Percentiles rank a stretch among this genome's conserved stretches.
phyloP scores from a whole-genome alignment of 345 rosid genomes.

The Toxicodendron radicans region DNA sequence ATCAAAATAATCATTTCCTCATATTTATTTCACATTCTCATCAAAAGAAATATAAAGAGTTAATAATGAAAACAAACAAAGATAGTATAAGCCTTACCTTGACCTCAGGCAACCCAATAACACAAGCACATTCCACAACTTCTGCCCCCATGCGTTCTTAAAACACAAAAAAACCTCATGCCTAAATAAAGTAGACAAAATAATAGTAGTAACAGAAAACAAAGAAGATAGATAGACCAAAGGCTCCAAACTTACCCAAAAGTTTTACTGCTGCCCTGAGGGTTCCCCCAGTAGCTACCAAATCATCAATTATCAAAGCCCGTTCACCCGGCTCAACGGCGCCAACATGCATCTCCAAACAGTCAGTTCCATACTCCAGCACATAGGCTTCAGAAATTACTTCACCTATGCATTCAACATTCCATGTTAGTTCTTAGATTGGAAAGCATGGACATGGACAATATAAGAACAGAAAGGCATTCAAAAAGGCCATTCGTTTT shows the following conservation, averaged over 20 bases:
- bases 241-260: conserved; percentile 48
- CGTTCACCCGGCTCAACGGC: conserved; percentile 72
- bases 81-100: conserved; percentile 47
- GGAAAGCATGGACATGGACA: not conserved
- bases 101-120: conserved; percentile 70
- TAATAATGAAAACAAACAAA: not conserved
- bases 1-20: too few relatives aligned
- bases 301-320: conserved; percentile 74
- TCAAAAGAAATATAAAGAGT: not conserved
- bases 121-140: conserved; percentile 89
- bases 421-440: not conserved
- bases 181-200: not conserved
- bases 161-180: not conserved
- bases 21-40: not conserved
- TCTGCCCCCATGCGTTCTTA: conserved; percentile 81
- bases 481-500: not conserved
- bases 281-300: conserved; percentile 95
- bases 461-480: not conserved
- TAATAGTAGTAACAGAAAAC: not conserved
- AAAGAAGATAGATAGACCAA: not conserved
- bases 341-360: conserved; percentile 82
- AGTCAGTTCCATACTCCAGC: conserved; percentile 87
- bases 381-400: conserved; percentile 72
- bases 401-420: conserved; percentile 40
- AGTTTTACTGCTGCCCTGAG: conserved; percentile 84